Evolutionary conservation across 768 basidiomycete species (phyloP).

Genomic region (Calocybe cyanea): DNA sequence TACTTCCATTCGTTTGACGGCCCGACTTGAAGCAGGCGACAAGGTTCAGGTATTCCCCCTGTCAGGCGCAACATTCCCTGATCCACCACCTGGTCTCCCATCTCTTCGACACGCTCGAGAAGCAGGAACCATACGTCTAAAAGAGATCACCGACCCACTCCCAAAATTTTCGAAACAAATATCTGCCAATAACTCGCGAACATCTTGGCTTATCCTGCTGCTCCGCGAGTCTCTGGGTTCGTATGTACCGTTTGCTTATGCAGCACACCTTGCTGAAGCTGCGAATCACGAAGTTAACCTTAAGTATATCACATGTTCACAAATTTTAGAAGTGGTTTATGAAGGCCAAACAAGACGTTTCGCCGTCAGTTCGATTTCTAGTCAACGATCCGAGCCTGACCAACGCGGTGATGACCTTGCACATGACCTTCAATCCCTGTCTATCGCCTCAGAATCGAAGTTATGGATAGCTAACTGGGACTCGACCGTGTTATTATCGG

Average conservation of each 20-base stretch:
- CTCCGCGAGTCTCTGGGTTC: slow-evolving; percentile 67
- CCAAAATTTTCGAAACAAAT: slow-evolving; percentile 13
- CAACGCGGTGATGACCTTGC: slow-evolving; percentile 31
- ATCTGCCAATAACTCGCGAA: slow-evolving; percentile 35
- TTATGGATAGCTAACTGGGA: slow-evolving; percentile 74
- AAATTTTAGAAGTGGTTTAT: slow-evolving; percentile 59
- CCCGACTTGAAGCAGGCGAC: slow-evolving; percentile 46
- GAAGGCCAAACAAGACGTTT: slow-evolving; percentile 61
- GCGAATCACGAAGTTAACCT: slow-evolving; percentile 53
- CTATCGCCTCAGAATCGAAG: slow-evolving; percentile 33
- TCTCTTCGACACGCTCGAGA: slow-evolving; percentile 43
- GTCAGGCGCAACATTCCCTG: slow-evolving; percentile 32
- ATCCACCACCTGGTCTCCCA: slow-evolving; percentile 42
- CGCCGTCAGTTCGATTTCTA: slow-evolving; percentile 43
- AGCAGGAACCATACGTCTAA: slow-evolving; percentile 50
- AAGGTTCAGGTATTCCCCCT: slow-evolving; percentile 48
- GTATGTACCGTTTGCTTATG: slow-evolving; percentile 15
- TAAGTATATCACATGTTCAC: slow-evolving; percentile 60
- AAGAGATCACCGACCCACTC: slow-evolving; percentile 35
- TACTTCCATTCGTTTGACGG: slow-evolving; percentile 57
- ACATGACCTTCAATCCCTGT: slow-evolving; percentile 39
- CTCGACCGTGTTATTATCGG: slow-evolving; percentile 44
- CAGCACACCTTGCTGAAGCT: slow-evolving; percentile 2
- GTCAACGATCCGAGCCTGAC: slow-evolving; percentile 16
- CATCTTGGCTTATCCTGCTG: slow-evolving; percentile 63